These are phyloP conservation scores for Blastobotrys persicus DNA, from an alignment of 1,139 yeast genomes.

Conservation along the genomic window DNA sequence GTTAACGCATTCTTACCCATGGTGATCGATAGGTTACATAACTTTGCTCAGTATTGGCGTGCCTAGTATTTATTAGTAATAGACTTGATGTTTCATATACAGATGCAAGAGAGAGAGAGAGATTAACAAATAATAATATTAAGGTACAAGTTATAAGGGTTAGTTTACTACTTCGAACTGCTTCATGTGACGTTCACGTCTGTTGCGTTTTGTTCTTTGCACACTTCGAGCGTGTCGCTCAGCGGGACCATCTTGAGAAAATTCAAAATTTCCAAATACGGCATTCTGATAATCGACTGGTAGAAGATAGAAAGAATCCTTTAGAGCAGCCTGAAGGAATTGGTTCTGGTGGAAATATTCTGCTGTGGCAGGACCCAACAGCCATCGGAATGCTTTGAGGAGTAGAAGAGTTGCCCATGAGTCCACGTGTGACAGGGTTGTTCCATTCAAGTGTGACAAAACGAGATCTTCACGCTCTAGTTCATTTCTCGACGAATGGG, in stretches of 20 bases:
- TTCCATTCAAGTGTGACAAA: constrained; percentile 1
- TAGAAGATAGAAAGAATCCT: neutral
- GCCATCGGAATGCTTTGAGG: neutral
- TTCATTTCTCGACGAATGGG: neutral
- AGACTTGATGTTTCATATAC: too few species aligned
- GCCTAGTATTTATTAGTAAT: constrained; percentile 45
- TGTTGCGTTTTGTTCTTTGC: neutral
- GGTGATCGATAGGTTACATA: constrained; percentile 91
- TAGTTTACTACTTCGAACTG: neutral
- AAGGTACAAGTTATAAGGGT: neutral
- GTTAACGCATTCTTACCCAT: constrained; percentile 92
- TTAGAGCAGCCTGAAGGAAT: neutral
- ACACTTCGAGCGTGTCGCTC: neutral
- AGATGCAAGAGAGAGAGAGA: too few species aligned
- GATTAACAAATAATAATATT: neutral
- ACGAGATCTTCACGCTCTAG: neutral
- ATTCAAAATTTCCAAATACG: neutral
- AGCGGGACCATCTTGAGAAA: too few species aligned
- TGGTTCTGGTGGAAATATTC: neutral
- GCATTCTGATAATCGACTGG: neutral
- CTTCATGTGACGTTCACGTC: neutral
- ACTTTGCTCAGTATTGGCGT: constrained; percentile 96
- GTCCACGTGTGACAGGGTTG: neutral
- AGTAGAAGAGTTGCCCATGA: constrained; percentile 4
- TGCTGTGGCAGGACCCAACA: neutral